These are phyloP conservation scores for Coemansia sp. DNA, from an alignment of 192 early-diverging fungal species.

Conservation along the genomic window DNA sequence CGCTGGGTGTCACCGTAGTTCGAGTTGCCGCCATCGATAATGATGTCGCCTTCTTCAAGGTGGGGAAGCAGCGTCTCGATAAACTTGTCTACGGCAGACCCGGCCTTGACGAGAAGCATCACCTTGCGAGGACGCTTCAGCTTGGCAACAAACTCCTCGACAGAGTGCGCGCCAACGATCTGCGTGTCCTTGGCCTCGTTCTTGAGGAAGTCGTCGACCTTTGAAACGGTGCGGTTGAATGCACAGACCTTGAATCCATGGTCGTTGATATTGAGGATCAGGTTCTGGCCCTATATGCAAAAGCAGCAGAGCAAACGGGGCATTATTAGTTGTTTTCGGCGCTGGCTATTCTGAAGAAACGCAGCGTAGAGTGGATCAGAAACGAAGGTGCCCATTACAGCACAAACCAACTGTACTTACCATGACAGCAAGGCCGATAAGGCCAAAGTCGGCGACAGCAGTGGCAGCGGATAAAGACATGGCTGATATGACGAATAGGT, in stretches of 20 bases:
- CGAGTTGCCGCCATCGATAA: slow-evolving; percentile 99
- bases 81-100: slow-evolving; percentile 91
- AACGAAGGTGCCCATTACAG: background rate
- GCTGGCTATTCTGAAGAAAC: too few relatives aligned
- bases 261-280: slow-evolving; percentile 99
- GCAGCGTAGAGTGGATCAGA: background rate
- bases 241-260: slow-evolving; percentile 93
- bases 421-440: slow-evolving; percentile 99
- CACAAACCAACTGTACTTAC: slow-evolving; percentile 56
- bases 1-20: slow-evolving; percentile 97
- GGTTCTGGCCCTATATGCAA: slow-evolving; percentile 86
- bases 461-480: slow-evolving; percentile 24
- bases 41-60: slow-evolving; percentile 90
- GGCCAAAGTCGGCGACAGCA: slow-evolving; percentile 88
- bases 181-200: slow-evolving; percentile 98
- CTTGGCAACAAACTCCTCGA: slow-evolving; percentile 92
- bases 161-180: slow-evolving; percentile 90
- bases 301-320: background rate
- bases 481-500: background rate
- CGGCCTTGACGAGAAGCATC: slow-evolving; percentile 99
- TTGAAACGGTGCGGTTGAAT: slow-evolving; percentile 93
- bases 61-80: slow-evolving; percentile 87
- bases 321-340: background rate
- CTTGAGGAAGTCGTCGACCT: slow-evolving; percentile 92
- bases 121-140: slow-evolving; percentile 96